Conservation (phyloP, 225 moss, liverwort and hornwort species). For the Takakia lepidozioides region DNA sequence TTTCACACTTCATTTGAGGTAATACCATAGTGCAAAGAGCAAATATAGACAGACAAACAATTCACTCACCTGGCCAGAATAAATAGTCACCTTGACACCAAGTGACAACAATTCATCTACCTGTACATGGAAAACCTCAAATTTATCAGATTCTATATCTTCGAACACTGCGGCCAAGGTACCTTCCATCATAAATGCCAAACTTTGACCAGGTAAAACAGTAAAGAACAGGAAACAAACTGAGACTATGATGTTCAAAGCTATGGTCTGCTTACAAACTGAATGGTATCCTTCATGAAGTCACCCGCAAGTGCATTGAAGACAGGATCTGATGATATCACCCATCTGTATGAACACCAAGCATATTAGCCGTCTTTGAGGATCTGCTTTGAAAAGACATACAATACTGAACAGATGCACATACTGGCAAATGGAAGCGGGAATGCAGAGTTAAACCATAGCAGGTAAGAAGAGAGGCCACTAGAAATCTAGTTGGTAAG, state of each 20-base stretch:
- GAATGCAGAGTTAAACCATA: neutral
- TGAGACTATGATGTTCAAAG: neutral
- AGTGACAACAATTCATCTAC: conserved; percentile 58
- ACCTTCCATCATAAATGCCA: too few species aligned
- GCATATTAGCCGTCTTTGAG: too few species aligned
- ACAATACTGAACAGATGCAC: conserved; percentile 38
- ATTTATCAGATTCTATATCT: neutral
- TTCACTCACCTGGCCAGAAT: conserved; percentile 63
- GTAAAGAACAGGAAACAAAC: neutral
- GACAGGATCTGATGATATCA: too few species aligned
- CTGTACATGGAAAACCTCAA: conserved; percentile 18
- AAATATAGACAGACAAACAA: neutral
- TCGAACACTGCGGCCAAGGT: neutral
- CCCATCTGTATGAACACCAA: too few species aligned
- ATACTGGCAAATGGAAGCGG: conserved; percentile 23
- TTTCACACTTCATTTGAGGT: too few species aligned
- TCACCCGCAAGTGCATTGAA: too few species aligned
- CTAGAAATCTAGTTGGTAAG: too few species aligned
- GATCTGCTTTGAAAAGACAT: conserved; percentile 46
- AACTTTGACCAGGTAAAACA: too few species aligned
- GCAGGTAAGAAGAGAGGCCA: neutral
- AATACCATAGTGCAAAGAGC: neutral
- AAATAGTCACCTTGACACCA: conserved; percentile 66
- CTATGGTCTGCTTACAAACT: conserved; percentile 38
- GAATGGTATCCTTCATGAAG: conserved; percentile 74